A percentile compares a stretch with the other conserved stretches of the same genome.
These are phyloP conservation scores for Aspergillus sclerotiicarbonarius DNA, from an alignment of 495 filamentous ascomycete genomes.

Conservation along the genomic window DNA sequence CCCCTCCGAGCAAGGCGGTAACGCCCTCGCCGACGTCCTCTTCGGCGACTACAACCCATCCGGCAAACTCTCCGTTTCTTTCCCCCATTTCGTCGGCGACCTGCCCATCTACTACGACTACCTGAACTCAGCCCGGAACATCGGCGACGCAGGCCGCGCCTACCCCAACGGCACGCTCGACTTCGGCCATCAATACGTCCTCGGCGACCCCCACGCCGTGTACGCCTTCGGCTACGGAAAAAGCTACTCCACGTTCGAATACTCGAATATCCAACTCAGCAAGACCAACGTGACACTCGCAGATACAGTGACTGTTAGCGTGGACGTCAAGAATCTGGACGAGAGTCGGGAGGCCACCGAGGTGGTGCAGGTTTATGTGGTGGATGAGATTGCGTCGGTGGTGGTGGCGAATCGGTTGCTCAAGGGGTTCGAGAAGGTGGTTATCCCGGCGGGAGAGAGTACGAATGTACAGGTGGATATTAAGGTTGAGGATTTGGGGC, in stretches of 20 bases:
- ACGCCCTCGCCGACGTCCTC: slow-evolving; percentile 65
- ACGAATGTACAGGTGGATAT: slow-evolving; percentile 55
- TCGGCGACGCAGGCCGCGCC: slow-evolving; percentile 46
- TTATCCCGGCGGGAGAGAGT: slow-evolving; percentile 57
- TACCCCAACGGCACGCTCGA: slow-evolving; percentile 56
- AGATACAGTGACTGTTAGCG: slow-evolving; percentile 48
- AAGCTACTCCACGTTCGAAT: slow-evolving; percentile 62
- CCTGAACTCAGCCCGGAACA: slow-evolving; percentile 59
- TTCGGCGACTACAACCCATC: slow-evolving; percentile 65
- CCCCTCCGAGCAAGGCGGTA: slow-evolving; percentile 59
- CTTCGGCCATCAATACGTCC: slow-evolving; percentile 66
- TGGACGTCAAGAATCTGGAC: slow-evolving; percentile 55
- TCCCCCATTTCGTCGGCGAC: slow-evolving; percentile 63
- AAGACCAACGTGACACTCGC: slow-evolving; percentile 41
- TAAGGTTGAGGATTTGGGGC: slow-evolving; percentile 49
- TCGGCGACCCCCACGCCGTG: slow-evolving; percentile 53
- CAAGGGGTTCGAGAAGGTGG: slow-evolving; percentile 68
- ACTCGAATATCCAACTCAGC: slow-evolving; percentile 47
- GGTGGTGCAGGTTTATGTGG: slow-evolving; percentile 68
- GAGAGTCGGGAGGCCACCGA: slow-evolving; percentile 58
- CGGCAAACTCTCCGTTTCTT: slow-evolving; percentile 66
- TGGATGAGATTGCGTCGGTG: slow-evolving; percentile 58
- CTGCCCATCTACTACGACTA: slow-evolving; percentile 71
- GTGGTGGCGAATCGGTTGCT: slow-evolving; percentile 64
- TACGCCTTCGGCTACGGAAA: slow-evolving; percentile 71